Conservation (phyloP, 1,284 basidiomycete species). For the Hortiboletus rubellus region DNA sequence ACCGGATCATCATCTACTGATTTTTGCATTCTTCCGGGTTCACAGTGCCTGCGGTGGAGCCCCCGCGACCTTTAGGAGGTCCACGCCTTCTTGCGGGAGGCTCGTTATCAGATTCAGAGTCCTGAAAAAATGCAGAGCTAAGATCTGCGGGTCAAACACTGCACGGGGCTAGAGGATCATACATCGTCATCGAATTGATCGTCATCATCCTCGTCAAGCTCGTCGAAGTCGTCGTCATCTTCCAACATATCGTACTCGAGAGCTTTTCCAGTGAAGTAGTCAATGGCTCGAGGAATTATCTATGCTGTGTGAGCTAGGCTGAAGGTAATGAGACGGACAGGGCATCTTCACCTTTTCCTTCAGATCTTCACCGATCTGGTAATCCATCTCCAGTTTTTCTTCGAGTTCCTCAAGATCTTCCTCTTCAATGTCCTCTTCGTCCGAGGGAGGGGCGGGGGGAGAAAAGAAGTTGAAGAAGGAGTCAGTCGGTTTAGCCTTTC, state of each 20-base stretch:
- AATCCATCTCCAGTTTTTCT: slow-evolving; percentile 93
- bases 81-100: slow-evolving; percentile 55
- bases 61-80: slow-evolving; percentile 55
- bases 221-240: slow-evolving; percentile 68
- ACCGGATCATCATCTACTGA: slow-evolving; percentile 51
- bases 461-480: slow-evolving; percentile 99
- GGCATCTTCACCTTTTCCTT: slow-evolving; percentile 79
- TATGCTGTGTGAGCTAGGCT: slow-evolving; percentile 34
- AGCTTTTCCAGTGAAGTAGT: slow-evolving; percentile 97
- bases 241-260: slow-evolving; percentile 84
- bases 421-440: slow-evolving; percentile 78
- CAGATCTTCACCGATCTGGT: slow-evolving; percentile 97
- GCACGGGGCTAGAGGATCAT: slow-evolving; percentile 32
- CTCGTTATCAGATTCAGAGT: slow-evolving; percentile 58
- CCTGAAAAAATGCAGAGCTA: slow-evolving; percentile 25
- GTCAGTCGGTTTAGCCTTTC: slow-evolving; percentile 84
- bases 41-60: slow-evolving; percentile 39
- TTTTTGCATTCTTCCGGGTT: slow-evolving; percentile 87
- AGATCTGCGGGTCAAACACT: slow-evolving; percentile 20
- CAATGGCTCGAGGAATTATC: slow-evolving; percentile 94
- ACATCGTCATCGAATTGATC: slow-evolving; percentile 58
- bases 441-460: slow-evolving; percentile 76
- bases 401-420: slow-evolving; percentile 89
- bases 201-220: slow-evolving; percentile 61
- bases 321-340: neutral